Evolutionary conservation across 75 land plant species (phyloP), one percentile per base, ranked within the genome.

Genomic region (Selaginella moellendorffii): DNA sequence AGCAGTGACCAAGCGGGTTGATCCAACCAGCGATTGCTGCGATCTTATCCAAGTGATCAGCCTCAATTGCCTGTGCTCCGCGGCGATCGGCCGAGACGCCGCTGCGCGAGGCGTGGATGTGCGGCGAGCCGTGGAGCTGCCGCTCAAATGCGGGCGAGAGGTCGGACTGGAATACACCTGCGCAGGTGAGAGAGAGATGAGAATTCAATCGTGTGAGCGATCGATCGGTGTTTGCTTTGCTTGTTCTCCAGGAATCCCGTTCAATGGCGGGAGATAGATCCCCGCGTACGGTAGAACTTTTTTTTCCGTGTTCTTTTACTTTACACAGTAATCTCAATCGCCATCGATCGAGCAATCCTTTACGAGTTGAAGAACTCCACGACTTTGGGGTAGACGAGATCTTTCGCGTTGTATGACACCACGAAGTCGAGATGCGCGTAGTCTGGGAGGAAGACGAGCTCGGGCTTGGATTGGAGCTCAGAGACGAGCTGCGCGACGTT

Each of bases 361-460:
- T 19, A 56, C 19, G 59, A 56, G 59, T 56, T 19, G 23, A 56
- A 56, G 59, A 56, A 56, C 17, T 5, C 8, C 21, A 56, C 25
- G 59, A 56, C 9, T 56, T 21, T 56, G 59, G 59, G 24, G n/a
- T 56, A 56, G 2, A 56, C 59, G 9, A 56, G 19, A n/a, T 21
- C 25, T 8, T 56, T 19, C 2, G 59, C 59, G n/a, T 56, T 25
- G 9, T 8, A 24, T 56, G 59, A 56, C 59, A 56, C 24, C 2
- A 56, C 24, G 59, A 56, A 56, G 24, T 56, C 59, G 17, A 56
- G 59, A n/a, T 56, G 59, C 5, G 59, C 59, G n/a, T 56, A 56
- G 24, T 19, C 59, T 8, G 21, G 23, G 9, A 56, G 21, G 19
- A 8, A 21, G 9, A 56, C 19, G 5, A 56, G 19, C 25, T 56